A percentile compares a stretch with the other conserved stretches of the same genome.
These are phyloP conservation scores for Microdochium trichocladiopsis DNA, from an alignment of 2,329 filamentous ascomycete genomes.

Conservation along the genomic window DNA sequence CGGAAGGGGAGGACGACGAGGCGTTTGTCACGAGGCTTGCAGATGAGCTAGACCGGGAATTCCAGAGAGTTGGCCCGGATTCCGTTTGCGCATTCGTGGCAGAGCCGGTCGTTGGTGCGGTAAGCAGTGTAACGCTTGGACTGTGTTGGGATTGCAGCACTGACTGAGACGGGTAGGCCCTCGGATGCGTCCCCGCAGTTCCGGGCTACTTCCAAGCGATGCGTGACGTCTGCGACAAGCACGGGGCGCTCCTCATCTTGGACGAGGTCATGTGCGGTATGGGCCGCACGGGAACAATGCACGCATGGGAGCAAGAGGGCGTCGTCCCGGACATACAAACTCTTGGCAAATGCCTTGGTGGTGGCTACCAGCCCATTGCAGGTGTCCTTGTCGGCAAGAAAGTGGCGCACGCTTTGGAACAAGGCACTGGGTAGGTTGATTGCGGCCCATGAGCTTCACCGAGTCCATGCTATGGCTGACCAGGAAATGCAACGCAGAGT, in stretches of 20 bases:
- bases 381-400: slow-evolving; percentile 46
- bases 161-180: slow-evolving; percentile 11
- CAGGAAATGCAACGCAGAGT: slow-evolving; percentile 16
- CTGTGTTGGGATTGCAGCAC: neutral
- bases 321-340: slow-evolving; percentile 59
- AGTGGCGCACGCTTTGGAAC: slow-evolving; percentile 37
- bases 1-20: slow-evolving; percentile 41
- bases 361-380: slow-evolving; percentile 55
- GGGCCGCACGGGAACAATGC: slow-evolving; percentile 49
- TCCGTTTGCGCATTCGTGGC: slow-evolving; percentile 67
- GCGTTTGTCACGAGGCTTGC: slow-evolving; percentile 55
- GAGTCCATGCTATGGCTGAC: too few species aligned
- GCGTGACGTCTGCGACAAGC: slow-evolving; percentile 58
- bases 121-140: slow-evolving; percentile 25
- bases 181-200: slow-evolving; percentile 62
- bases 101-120: slow-evolving; percentile 67
- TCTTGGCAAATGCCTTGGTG: slow-evolving; percentile 59
- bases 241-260: slow-evolving; percentile 69
- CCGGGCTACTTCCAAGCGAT: slow-evolving; percentile 65
- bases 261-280: slow-evolving; percentile 73
- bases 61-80: slow-evolving; percentile 54
- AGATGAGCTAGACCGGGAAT: slow-evolving; percentile 60
- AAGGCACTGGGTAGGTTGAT: slow-evolving; percentile 23
- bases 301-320: slow-evolving; percentile 55
- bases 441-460: too few species aligned